Evolutionary conservation across 495 filamentous ascomycete genomes (phyloP).

Genomic region (Neurospora sp.): DNA sequence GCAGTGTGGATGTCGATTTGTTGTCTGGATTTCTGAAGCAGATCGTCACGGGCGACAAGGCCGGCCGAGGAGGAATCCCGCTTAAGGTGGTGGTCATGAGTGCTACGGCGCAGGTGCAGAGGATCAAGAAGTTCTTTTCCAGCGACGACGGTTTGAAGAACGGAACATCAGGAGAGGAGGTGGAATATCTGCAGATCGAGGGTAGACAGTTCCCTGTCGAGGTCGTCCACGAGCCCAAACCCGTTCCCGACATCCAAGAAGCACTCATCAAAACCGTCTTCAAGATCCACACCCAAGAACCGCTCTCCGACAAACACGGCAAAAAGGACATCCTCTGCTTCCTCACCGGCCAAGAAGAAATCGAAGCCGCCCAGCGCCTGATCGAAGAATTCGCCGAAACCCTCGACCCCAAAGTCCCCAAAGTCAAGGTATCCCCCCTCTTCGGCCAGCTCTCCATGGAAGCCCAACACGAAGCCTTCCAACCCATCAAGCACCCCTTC

Average conservation of each 20-base stretch:
- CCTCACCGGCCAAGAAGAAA: slow-evolving; percentile 86
- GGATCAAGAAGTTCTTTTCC: slow-evolving; percentile 64
- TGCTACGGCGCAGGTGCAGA: slow-evolving; percentile 83
- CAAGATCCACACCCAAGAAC: slow-evolving; percentile 77
- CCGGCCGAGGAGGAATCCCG: slow-evolving; percentile 55
- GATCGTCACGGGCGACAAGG: slow-evolving; percentile 48
- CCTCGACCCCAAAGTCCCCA: slow-evolving; percentile 66
- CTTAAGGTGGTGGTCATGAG: slow-evolving; percentile 95
- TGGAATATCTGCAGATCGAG: slow-evolving; percentile 61
- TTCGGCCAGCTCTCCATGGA: slow-evolving; percentile 48
- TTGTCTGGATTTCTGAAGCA: slow-evolving; percentile 78
- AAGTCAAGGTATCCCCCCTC: slow-evolving; percentile 41
- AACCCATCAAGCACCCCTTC: slow-evolving; percentile 54
- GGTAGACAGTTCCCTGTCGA: slow-evolving; percentile 85
- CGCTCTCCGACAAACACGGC: slow-evolving; percentile 57
- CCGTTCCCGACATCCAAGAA: slow-evolving; percentile 77
- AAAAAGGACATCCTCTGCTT: slow-evolving; percentile 75
- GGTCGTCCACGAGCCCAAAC: slow-evolving; percentile 62
- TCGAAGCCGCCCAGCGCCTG: slow-evolving; percentile 69
- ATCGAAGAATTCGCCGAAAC: slow-evolving; percentile 67
- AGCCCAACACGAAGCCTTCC: slow-evolving; percentile 79
- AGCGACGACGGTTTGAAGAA: slow-evolving; percentile 1
- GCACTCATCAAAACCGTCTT: slow-evolving; percentile 75
- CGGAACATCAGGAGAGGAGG: neutral
- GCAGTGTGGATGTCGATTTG: slow-evolving; percentile 92